These are phyloP conservation scores for Beauveria australis DNA, from an alignment of 2,329 filamentous ascomycete genomes.

Conservation along the genomic window DNA sequence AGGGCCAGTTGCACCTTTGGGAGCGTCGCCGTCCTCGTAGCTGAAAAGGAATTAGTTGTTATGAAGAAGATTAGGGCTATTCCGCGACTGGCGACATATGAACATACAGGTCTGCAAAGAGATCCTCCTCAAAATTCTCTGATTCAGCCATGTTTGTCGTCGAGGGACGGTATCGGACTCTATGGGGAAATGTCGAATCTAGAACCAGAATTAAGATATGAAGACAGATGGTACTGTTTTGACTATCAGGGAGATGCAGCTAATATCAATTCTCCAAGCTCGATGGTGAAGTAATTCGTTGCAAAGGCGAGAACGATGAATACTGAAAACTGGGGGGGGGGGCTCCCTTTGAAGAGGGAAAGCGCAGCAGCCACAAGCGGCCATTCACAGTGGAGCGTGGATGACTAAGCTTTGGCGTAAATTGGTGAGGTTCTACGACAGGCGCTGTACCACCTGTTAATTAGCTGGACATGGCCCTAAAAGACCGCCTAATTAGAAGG, in stretches of 20 bases:
- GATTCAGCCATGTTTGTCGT: conserved; percentile 58
- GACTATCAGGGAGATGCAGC: background rate
- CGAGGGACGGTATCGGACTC: background rate
- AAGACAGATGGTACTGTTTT: background rate
- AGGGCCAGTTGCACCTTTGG: conserved; percentile 30
- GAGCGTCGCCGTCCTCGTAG: conserved; percentile 55
- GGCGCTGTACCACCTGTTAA: background rate
- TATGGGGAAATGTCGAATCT: background rate
- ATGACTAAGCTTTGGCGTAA: conserved; percentile 8
- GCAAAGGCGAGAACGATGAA: background rate
- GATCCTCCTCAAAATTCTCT: conserved; percentile 83
- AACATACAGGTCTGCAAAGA: conserved; percentile 87
- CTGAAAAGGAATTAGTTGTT: conserved; percentile 28
- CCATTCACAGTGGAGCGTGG: background rate
- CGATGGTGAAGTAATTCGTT: background rate
- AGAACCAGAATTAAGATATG: background rate
- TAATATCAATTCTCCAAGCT: background rate
- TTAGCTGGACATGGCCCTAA: background rate
- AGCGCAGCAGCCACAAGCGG: background rate
- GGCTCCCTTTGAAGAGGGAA: background rate
- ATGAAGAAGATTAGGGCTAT: background rate
- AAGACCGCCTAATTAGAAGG: background rate
- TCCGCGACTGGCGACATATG: background rate
- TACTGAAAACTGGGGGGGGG: conserved; percentile 1
- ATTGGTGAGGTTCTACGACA: background rate